Percentiles rank a stretch among this genome's conserved stretches.
phyloP scores from a whole-genome alignment of 306 rosid genomes.

The Gastrolobium bilobum region DNA sequence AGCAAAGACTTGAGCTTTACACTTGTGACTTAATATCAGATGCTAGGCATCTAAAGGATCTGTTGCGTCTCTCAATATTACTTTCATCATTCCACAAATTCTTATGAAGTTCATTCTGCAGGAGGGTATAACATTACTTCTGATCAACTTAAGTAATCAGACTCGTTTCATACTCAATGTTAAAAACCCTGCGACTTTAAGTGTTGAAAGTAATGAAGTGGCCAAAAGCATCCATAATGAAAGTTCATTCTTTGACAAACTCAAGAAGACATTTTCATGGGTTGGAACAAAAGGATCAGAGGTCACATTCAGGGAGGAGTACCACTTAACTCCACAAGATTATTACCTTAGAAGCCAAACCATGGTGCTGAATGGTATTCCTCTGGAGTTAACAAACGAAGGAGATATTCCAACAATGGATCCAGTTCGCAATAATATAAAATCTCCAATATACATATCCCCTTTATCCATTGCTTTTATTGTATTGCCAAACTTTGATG shows the following conservation, averaged over 20 bases:
- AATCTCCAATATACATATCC: slow-evolving; percentile 58
- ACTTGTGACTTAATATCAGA: slow-evolving; percentile 3
- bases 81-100: slow-evolving; percentile 19
- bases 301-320: slow-evolving; percentile 78
- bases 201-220: slow-evolving; percentile 28
- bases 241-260: slow-evolving; percentile 50
- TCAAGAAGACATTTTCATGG: slow-evolving; percentile 85
- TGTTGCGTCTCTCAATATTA: neutral
- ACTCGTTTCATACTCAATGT: slow-evolving; percentile 63
- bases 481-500: slow-evolving; percentile 64
- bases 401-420: slow-evolving; percentile 73
- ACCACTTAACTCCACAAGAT: slow-evolving; percentile 77
- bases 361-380: slow-evolving; percentile 80
- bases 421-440: slow-evolving; percentile 60
- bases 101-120: slow-evolving; percentile 53
- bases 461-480: slow-evolving; percentile 66
- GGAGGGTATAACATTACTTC: slow-evolving; percentile 77
- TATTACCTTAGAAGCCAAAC: slow-evolving; percentile 71
- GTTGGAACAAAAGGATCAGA: slow-evolving; percentile 80
- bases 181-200: slow-evolving; percentile 49
- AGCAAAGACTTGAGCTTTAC: slow-evolving; percentile 3
- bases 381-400: slow-evolving; percentile 67
- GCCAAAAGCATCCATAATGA: slow-evolving; percentile 47
- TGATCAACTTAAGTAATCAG: slow-evolving; percentile 86
- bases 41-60: slow-evolving; percentile 13